A percentile compares a stretch with the other conserved stretches of the same genome.
Conservation (phyloP, 805 yeast species). For the Metschnikowia noctiluminum region DNA sequence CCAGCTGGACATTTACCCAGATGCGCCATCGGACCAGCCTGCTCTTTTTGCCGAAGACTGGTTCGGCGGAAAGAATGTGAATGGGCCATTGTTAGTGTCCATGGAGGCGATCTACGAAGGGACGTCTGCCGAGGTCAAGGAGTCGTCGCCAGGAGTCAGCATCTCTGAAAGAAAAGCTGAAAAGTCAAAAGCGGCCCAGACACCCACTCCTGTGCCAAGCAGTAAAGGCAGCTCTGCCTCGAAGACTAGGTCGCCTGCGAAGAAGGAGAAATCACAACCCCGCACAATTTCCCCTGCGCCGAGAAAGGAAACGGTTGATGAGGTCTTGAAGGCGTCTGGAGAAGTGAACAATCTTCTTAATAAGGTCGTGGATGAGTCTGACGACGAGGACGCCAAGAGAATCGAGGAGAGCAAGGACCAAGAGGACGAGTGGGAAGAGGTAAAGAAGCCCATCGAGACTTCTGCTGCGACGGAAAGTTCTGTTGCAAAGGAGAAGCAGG, state of each 20-base stretch:
- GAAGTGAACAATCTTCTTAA: constrained; percentile 34
- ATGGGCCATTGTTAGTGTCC: constrained; percentile 75
- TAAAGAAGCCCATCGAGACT: constrained; percentile 24
- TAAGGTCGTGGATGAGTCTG: constrained; percentile 39
- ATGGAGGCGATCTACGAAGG: constrained; percentile 84
- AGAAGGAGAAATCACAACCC: not conserved
- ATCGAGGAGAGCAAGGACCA: constrained; percentile 22
- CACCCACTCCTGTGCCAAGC: too few relatives aligned
- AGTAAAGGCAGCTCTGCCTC: not conserved
- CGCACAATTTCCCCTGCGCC: constrained; percentile 11
- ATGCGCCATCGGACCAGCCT: constrained; percentile 76
- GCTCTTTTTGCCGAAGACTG: constrained; percentile 80
- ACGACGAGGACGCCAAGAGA: constrained; percentile 31
- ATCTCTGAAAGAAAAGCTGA: constrained; percentile 23
- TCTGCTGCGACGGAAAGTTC: not conserved
- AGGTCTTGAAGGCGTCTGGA: constrained; percentile 33
- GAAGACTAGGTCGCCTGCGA: not conserved
- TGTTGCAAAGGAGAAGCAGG: not conserved
- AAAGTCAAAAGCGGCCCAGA: too few relatives aligned
- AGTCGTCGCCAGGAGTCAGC: constrained; percentile 34
- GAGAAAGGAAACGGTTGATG: constrained; percentile 21
- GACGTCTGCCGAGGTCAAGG: constrained; percentile 46
- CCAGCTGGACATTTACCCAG: constrained; percentile 91
- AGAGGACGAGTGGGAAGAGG: constrained; percentile 43
- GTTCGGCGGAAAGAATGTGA: constrained; percentile 72